Evolutionary conservation across 169 alveolate genomes (phyloP).

Genomic region (Plasmodium vinckei): DNA sequence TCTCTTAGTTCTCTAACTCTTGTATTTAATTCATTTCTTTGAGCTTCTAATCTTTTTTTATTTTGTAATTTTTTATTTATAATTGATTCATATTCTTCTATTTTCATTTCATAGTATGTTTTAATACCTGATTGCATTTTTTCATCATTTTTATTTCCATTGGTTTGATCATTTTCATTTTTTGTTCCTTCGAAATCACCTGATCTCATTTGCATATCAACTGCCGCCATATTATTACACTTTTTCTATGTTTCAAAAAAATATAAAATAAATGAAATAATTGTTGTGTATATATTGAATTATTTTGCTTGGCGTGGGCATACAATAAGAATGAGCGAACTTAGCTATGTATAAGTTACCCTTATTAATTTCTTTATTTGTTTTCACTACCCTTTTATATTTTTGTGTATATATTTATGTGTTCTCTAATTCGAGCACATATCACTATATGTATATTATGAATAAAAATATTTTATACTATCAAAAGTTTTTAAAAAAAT

Average conservation of each 20-base stretch:
- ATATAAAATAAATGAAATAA: not conserved
- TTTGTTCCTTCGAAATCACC: slow-evolving; percentile 14
- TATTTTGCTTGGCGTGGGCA: not conserved
- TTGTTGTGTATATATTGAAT: not conserved
- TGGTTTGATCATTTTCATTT: slow-evolving; percentile 14
- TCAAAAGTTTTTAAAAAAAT: no score
- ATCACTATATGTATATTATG: no score
- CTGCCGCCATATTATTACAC: slow-evolving; percentile 49
- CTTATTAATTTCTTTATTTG: no score
- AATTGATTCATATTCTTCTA: slow-evolving; percentile 85
- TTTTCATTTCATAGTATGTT: slow-evolving; percentile 79
- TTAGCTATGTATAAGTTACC: no score
- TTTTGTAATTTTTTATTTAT: slow-evolving; percentile 82
- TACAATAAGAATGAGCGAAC: not conserved
- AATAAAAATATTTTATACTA: no score
- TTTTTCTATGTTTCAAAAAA: not conserved
- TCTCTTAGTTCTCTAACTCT: slow-evolving; percentile 96
- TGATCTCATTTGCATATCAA: slow-evolving; percentile 57
- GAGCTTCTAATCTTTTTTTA: slow-evolving; percentile 96
- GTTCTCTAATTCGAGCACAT: no score
- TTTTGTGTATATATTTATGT: no score
- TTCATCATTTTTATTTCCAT: slow-evolving; percentile 28
- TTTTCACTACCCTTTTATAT: no score
- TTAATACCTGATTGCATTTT: slow-evolving; percentile 68
- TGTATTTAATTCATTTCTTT: slow-evolving; percentile 97